Evolutionary conservation across 129 eudicot species (phyloP).

Genomic region (Lonicera japonica): DNA sequence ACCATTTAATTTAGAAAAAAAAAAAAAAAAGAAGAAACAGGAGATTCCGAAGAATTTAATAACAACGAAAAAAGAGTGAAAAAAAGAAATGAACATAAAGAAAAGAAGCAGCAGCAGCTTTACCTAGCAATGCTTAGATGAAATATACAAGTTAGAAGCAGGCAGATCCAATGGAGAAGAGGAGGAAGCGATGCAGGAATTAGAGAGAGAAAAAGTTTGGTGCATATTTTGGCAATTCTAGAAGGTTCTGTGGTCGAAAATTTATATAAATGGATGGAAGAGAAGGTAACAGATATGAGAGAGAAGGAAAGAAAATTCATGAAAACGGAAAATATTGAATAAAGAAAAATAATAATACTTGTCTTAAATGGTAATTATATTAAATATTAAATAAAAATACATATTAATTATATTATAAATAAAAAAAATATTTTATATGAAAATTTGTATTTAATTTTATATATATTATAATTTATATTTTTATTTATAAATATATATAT

Average conservation of each 20-base stretch:
- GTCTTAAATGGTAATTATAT: too few relatives aligned
- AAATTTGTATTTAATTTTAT: too few relatives aligned
- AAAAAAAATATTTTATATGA: too few relatives aligned
- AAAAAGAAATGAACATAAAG: background rate
- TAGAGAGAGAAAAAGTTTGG: background rate
- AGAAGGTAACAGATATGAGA: background rate
- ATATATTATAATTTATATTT: too few relatives aligned
- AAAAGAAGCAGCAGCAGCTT: too few relatives aligned
- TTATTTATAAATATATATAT: too few relatives aligned
- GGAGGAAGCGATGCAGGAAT: background rate
- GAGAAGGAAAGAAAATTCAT: background rate
- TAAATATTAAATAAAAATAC: too few relatives aligned
- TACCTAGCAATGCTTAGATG: slow-evolving; percentile 4
- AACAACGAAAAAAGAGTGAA: background rate
- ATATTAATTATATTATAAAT: too few relatives aligned
- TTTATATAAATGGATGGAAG: background rate
- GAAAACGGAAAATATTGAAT: background rate
- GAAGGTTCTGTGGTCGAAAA: slow-evolving; percentile 48
- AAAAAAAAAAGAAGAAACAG: background rate
- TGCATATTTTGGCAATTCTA: slow-evolving; percentile 36
- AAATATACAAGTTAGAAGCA: slow-evolving; percentile 7
- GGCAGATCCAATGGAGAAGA: slow-evolving; percentile 18
- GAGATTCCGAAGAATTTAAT: background rate
- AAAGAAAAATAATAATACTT: too few relatives aligned
- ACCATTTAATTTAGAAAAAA: background rate